These are phyloP conservation scores for Diphasiastrum complanatum DNA, from an alignment of 83 land plant species.

Conservation along the genomic window DNA sequence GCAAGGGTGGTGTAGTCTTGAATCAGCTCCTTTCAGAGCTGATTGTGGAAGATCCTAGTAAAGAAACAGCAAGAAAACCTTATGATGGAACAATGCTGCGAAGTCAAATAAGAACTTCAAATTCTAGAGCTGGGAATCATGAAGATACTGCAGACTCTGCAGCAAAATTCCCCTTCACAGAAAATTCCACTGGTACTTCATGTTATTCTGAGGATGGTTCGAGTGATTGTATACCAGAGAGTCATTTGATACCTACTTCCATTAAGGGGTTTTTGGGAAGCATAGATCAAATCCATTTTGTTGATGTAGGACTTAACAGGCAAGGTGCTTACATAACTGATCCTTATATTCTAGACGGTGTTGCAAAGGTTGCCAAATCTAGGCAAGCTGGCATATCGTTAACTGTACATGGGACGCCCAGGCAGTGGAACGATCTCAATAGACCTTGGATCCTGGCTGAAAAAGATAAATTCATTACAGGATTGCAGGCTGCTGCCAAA, in stretches of 20 bases:
- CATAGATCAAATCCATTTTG: constrained; percentile 64
- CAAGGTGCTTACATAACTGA: constrained; percentile 76
- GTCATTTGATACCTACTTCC: constrained; percentile 41
- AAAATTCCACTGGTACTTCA: neutral
- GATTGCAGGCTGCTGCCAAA: constrained; percentile 37
- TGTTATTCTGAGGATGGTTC: neutral
- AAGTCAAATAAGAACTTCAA: neutral
- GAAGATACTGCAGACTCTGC: too few species aligned
- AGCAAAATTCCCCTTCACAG: constrained; percentile 11
- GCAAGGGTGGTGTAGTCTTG: constrained; percentile 87
- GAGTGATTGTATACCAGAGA: neutral
- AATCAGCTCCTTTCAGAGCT: constrained; percentile 84
- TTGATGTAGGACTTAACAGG: constrained; percentile 82
- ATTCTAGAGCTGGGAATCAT: constrained; percentile 4
- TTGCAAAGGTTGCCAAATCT: constrained; percentile 31
- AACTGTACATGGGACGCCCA: constrained; percentile 76
- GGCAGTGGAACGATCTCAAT: constrained; percentile 66
- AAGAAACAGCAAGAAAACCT: neutral
- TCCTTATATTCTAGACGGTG: constrained; percentile 37
- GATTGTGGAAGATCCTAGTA: constrained; percentile 17
- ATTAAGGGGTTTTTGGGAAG: constrained; percentile 49
- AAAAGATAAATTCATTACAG: constrained; percentile 40
- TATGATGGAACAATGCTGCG: neutral
- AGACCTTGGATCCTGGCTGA: constrained; percentile 65
- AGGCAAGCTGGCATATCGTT: constrained; percentile 34